Conservation (phyloP, 1,139 yeast species). For the Williopsis jadinii region DNA sequence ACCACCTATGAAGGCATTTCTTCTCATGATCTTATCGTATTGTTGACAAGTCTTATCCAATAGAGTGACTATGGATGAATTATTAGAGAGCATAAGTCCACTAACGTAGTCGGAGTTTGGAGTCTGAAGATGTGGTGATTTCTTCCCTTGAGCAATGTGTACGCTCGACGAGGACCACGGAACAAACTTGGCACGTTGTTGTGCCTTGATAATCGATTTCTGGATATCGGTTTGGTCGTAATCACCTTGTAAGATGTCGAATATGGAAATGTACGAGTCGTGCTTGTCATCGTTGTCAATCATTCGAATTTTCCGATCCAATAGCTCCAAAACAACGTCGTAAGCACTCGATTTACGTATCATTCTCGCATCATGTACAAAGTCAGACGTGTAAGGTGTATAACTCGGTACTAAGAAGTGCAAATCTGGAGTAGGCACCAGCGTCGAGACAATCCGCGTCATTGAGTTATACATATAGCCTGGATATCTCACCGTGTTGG, state of each 20-base stretch:
- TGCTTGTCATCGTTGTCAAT: slow-evolving; percentile 41
- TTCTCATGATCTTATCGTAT: slow-evolving; percentile 70
- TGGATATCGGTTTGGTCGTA: slow-evolving; percentile 71
- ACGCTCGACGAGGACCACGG: slow-evolving; percentile 84
- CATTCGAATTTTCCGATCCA: slow-evolving; percentile 77
- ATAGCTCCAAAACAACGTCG: slow-evolving; percentile 75
- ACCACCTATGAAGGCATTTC: slow-evolving; percentile 81
- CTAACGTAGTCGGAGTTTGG: slow-evolving; percentile 34
- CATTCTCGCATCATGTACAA: slow-evolving; percentile 49
- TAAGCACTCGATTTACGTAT: slow-evolving; percentile 72
- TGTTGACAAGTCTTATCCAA: slow-evolving; percentile 65
- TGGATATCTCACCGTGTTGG: slow-evolving; percentile 87
- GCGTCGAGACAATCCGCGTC: slow-evolving; percentile 73
- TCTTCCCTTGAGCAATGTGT: slow-evolving; percentile 70
- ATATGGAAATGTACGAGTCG: slow-evolving; percentile 59
- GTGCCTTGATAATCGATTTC: slow-evolving; percentile 71
- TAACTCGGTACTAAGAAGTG: slow-evolving; percentile 84
- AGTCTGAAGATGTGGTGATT: slow-evolving; percentile 49
- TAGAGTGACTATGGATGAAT: slow-evolving; percentile 62
- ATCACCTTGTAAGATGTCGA: slow-evolving; percentile 72
- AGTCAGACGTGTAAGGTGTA: slow-evolving; percentile 74
- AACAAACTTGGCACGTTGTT: slow-evolving; percentile 72
- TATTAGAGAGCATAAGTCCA: slow-evolving; percentile 76
- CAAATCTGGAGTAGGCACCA: slow-evolving; percentile 84
- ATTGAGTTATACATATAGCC: slow-evolving; percentile 85